Conservation (phyloP, 2,329 filamentous ascomycete genomes). For the Fusarium ambrosium region DNA sequence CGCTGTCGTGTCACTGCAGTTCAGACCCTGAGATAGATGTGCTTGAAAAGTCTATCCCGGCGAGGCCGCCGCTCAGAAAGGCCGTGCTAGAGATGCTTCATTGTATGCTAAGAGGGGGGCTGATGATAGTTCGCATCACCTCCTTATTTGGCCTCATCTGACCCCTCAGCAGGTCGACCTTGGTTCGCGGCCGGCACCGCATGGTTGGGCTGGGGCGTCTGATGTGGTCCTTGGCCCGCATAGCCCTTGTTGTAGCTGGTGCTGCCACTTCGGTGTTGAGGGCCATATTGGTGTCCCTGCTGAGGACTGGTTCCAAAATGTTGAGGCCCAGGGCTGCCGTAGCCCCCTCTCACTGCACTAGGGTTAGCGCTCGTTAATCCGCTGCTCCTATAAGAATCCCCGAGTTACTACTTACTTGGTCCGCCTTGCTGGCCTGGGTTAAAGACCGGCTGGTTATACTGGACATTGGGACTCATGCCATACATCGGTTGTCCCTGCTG, state of each 20-base stretch:
- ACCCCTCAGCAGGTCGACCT: constrained; percentile 53
- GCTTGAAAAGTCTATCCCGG: constrained; percentile 40
- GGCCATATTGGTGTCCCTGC: constrained; percentile 73
- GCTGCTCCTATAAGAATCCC: constrained; percentile 14
- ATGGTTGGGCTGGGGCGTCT: constrained; percentile 54
- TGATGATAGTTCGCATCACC: constrained; percentile 25
- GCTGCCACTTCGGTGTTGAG: constrained; percentile 68
- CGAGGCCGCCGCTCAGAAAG: constrained; percentile 41
- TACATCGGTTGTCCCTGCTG: constrained; percentile 88
- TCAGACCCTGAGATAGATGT: constrained; percentile 43
- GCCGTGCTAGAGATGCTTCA: constrained; percentile 43
- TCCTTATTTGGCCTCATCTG: constrained; percentile 61
- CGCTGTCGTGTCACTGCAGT: constrained; percentile 32
- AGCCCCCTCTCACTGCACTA: constrained; percentile 70
- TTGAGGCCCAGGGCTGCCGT: constrained; percentile 70
- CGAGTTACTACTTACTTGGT: constrained; percentile 77
- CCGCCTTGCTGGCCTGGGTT: constrained; percentile 74
- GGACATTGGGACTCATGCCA: constrained; percentile 81
- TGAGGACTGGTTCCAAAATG: constrained; percentile 77
- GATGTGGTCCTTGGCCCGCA: constrained; percentile 60
- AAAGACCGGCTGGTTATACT: constrained; percentile 82
- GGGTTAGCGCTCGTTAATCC: constrained; percentile 54
- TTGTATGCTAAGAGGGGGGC: constrained; percentile 27
- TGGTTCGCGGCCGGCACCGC: constrained; percentile 52
- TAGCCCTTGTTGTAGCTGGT: constrained; percentile 68